These are phyloP conservation scores for Xerocomus potaroensis DNA, from an alignment of 768 basidiomycete species.

Conservation along the genomic window DNA sequence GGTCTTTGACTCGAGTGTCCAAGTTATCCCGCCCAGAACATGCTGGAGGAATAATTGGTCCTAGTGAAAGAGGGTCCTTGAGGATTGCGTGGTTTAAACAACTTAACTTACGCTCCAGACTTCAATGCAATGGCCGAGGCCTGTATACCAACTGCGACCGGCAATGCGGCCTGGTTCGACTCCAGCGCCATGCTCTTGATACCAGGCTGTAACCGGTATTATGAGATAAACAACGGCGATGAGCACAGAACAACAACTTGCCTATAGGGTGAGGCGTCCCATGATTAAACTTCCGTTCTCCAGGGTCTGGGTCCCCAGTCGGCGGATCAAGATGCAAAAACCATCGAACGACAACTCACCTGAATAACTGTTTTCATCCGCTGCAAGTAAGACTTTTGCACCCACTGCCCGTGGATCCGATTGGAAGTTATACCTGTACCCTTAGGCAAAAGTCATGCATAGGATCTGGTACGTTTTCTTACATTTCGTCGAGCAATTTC, in stretches of 20 bases:
- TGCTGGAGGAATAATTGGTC: constrained; percentile 67
- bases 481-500: constrained; percentile 61
- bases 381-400: constrained; percentile 58
- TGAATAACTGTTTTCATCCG: constrained; percentile 59
- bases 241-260: constrained; percentile 33
- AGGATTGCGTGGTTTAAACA: background rate
- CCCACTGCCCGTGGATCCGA: constrained; percentile 65
- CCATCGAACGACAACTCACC: constrained; percentile 38
- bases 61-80: constrained; percentile 31
- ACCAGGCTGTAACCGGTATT: constrained; percentile 60
- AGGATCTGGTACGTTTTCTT: constrained; percentile 14
- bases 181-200: constrained; percentile 70
- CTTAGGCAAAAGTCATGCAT: constrained; percentile 7
- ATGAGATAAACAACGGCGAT: background rate
- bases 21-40: constrained; percentile 69
- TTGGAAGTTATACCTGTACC: constrained; percentile 61
- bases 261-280: constrained; percentile 78
- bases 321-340: background rate
- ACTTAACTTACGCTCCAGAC: constrained; percentile 60
- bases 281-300: constrained; percentile 48
- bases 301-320: constrained; percentile 16
- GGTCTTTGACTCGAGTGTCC: constrained; percentile 67
- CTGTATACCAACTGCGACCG: constrained; percentile 82
- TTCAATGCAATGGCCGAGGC: constrained; percentile 73
- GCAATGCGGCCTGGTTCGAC: constrained; percentile 44